Conservation (phyloP, 306 rosid genomes). For the Glycine soja region DNA sequence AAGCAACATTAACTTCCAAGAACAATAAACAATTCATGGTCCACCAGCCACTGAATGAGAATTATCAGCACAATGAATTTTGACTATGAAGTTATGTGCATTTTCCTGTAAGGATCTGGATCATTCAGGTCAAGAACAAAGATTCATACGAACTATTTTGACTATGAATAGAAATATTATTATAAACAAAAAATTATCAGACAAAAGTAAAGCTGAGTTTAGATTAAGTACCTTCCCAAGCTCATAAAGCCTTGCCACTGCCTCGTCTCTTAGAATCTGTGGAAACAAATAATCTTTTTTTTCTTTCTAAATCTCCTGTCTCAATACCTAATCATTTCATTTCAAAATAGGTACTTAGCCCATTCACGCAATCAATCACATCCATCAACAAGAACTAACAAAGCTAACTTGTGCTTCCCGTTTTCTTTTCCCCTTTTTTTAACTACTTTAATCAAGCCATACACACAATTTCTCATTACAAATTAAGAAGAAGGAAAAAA, state of each 20-base stretch:
- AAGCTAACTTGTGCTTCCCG: neutral
- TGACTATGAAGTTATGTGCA: constrained; percentile 33
- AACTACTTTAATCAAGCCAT: neutral
- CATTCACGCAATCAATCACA: no score
- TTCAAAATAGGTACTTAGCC: constrained; percentile 45
- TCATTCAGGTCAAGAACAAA: constrained; percentile 39
- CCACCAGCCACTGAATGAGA: constrained; percentile 15
- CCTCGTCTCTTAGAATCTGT: constrained; percentile 84
- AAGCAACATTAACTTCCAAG: no score
- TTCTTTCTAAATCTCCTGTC: constrained; percentile 63
- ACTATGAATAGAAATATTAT: neutral
- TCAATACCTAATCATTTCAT: constrained; percentile 58
- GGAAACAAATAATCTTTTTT: constrained; percentile 66
- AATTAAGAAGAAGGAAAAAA: neutral
- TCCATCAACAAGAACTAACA: constrained; percentile 26
- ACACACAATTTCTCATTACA: neutral
- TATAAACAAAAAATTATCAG: constrained; percentile 21
- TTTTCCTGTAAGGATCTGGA: constrained; percentile 20
- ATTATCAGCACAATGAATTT: constrained; percentile 12
- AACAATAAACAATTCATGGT: no score
- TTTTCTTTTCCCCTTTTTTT: constrained; percentile 11
- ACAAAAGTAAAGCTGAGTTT: constrained; percentile 21
- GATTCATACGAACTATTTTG: neutral
- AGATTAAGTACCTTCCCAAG: constrained; percentile 75
- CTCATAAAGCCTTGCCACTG: constrained; percentile 74